Conservation (phyloP, 1,284 basidiomycete genomes). For the Melampsora americana region DNA sequence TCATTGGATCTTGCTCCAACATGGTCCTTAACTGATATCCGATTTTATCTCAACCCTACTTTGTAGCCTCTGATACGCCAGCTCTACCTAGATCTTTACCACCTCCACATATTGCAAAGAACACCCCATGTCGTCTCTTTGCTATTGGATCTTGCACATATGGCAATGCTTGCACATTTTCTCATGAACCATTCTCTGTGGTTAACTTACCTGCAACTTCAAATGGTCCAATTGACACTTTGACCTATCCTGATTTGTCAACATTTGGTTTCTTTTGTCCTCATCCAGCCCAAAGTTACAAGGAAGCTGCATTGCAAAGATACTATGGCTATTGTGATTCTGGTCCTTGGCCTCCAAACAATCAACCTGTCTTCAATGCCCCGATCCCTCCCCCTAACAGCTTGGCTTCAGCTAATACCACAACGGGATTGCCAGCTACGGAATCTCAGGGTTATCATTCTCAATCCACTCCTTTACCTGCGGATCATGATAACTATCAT, state of each 20-base stretch:
- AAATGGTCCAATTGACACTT: not conserved
- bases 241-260: conserved; percentile 45
- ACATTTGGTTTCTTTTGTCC: conserved; percentile 40
- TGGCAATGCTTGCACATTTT: conserved; percentile 50
- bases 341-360: not conserved
- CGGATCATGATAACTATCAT: not conserved
- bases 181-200: conserved; percentile 47
- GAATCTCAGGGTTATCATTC: not conserved
- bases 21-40: not conserved
- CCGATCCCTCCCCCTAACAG: not conserved
- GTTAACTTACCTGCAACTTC: conserved; percentile 23
- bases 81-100: not conserved
- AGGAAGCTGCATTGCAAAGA: not conserved
- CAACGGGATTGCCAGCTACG: not conserved
- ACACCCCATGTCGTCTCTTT: conserved; percentile 47
- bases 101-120: not conserved
- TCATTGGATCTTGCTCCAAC: not conserved
- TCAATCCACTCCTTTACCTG: not conserved
- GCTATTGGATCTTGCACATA: conserved; percentile 50
- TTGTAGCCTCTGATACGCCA: not conserved
- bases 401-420: not conserved
- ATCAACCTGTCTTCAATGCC: not conserved
- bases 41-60: not conserved
- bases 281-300: conserved; percentile 29
- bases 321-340: not conserved